Evolutionary conservation across 2,329 filamentous ascomycete species (phyloP).

Genomic region (Pseudogymnoascus sp.): DNA sequence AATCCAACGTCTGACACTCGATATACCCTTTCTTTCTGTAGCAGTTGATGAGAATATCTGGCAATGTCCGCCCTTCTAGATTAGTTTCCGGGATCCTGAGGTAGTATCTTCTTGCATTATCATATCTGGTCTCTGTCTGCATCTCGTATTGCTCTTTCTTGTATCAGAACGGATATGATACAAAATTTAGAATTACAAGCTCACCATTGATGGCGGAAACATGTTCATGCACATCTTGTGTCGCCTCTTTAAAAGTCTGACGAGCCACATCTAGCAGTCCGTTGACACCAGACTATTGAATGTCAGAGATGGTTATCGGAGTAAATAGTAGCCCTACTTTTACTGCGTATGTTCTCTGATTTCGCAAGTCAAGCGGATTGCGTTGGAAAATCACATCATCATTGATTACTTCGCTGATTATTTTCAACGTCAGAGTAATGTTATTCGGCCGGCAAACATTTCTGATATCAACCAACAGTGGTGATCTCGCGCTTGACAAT

Average conservation of each 20-base stretch:
- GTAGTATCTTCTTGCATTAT: slow-evolving; percentile 71
- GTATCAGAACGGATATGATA: slow-evolving; percentile 6
- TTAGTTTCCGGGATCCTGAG: slow-evolving; percentile 56
- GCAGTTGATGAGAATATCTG: slow-evolving; percentile 68
- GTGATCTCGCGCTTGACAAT: slow-evolving; percentile 53
- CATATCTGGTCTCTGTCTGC: slow-evolving; percentile 61
- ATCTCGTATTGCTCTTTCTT: slow-evolving; percentile 39
- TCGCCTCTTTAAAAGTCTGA: slow-evolving; percentile 83
- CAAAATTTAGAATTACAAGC: slow-evolving; percentile 12
- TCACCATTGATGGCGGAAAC: slow-evolving; percentile 58
- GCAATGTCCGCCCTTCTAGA: slow-evolving; percentile 51
- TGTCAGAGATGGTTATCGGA: slow-evolving; percentile 1
- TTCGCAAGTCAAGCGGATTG: slow-evolving; percentile 74
- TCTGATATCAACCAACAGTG: slow-evolving; percentile 58
- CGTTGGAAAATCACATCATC: slow-evolving; percentile 71
- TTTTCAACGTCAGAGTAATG: slow-evolving; percentile 48
- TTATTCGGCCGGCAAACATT: slow-evolving; percentile 59
- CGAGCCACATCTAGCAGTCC: slow-evolving; percentile 82
- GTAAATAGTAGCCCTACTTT: slow-evolving; percentile 42
- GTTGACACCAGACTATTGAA: slow-evolving; percentile 60
- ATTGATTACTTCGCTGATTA: slow-evolving; percentile 67
- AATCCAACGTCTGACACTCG: slow-evolving; percentile 78
- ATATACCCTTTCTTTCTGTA: slow-evolving; percentile 64
- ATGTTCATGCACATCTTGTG: slow-evolving; percentile 65
- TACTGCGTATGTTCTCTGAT: slow-evolving; percentile 85